Evolutionary conservation across 2,329 filamentous ascomycete species (phyloP).

Genomic region (Phoma sp.): DNA sequence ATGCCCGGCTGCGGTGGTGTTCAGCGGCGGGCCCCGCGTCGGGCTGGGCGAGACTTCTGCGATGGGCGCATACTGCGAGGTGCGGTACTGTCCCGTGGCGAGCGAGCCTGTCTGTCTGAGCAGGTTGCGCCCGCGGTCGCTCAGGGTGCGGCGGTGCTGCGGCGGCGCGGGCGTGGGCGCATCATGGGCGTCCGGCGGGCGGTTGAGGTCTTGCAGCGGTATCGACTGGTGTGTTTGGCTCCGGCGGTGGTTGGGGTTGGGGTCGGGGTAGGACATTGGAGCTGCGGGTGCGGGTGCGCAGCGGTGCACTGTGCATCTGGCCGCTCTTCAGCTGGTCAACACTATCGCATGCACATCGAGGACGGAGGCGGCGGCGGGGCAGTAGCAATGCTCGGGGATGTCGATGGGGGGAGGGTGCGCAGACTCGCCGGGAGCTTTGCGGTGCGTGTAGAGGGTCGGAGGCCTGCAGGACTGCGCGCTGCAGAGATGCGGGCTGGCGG

Average conservation of each 20-base stretch:
- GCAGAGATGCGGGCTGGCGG: constrained; percentile 10
- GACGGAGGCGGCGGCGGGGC: not conserved
- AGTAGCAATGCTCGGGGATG: constrained; percentile 5
- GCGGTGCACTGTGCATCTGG: constrained; percentile 40
- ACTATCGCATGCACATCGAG: constrained; percentile 32
- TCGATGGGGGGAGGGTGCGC: not conserved
- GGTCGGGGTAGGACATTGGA: constrained; percentile 59
- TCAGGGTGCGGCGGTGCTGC: constrained; percentile 55
- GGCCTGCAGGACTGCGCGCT: constrained; percentile 4
- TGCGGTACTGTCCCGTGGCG: constrained; percentile 48
- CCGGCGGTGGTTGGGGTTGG: constrained; percentile 51
- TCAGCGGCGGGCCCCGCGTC: constrained; percentile 48
- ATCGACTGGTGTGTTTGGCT: constrained; percentile 68
- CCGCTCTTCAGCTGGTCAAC: constrained; percentile 35
- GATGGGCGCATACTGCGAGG: constrained; percentile 61
- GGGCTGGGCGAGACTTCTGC: constrained; percentile 61
- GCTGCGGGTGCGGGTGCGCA: constrained; percentile 36
- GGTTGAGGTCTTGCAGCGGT: constrained; percentile 67
- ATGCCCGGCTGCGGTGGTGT: constrained; percentile 43
- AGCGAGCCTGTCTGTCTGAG: constrained; percentile 54
- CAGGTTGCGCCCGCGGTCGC: constrained; percentile 57
- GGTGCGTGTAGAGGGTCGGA: not conserved
- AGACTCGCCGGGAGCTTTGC: not conserved
- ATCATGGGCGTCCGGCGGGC: constrained; percentile 47
- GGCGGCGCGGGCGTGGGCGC: constrained; percentile 37